Evolutionary conservation across 768 basidiomycete species (phyloP), one percentile per base, ranked within the genome.

Genomic region (Russula abietina): DNA sequence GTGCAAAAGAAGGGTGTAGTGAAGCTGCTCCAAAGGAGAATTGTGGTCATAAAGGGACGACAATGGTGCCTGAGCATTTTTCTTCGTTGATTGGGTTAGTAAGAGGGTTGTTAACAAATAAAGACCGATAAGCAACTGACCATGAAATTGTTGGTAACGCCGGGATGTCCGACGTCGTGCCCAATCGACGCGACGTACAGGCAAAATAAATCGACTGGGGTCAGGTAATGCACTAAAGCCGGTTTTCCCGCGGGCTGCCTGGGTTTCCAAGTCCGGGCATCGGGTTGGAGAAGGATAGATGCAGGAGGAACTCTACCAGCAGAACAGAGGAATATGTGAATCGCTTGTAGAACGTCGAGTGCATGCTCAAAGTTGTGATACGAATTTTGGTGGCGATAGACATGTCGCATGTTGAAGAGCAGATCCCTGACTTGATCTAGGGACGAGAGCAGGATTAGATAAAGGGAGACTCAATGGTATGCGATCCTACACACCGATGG

Each of bases 351-450:
- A 17, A 98, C 97, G 73, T 99, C 97, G 48, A 97, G 78, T 0
- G 95, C 97, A 75, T 99, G 97, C 65, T 92, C 86, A 72, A 96
- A 98, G 71, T 98, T 99, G 79, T 99, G 97, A 73, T 99, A 99
- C 30, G 89, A 88, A 75, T 98, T 98, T 61, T 87, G 85, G 56
- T 83, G 81, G 64, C 94, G 89, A 73, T 99, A 99, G 55, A 96
- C 87, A 32, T 84, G 83, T n/a, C 88, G 85, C n/a, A 98, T 82
- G 67, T 96, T 91, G 68, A 85, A 83, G 45, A 99, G 80, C 69
- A 98, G 88, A 11, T 83, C 75, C 22, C 84, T 81, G 66, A 98
- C 80, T 75, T 87, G 84, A 67, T 80, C 93, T 93, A 73, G 55
- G 53, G 30, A 38, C 30, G 48, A 22, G 45, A 7, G 22, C 4